These are phyloP conservation scores for Debaryomyces hansenii DNA, from an alignment of 805 yeast species.

Conservation along the genomic window DNA sequence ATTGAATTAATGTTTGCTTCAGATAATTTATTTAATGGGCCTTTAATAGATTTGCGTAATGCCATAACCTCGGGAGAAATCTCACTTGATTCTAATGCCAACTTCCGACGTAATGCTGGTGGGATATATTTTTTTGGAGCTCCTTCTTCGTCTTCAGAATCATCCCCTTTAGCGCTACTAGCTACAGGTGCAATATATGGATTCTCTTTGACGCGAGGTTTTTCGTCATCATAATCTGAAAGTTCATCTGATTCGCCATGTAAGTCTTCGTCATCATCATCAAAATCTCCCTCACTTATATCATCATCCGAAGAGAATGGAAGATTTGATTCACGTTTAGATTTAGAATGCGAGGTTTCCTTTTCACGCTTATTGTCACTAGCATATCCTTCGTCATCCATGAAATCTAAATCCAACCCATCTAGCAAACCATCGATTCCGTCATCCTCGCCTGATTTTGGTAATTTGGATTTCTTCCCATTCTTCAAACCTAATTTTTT, in stretches of 20 bases:
- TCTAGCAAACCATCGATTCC: constrained; percentile 80
- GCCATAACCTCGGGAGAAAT: constrained; percentile 40
- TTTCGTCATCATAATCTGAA: constrained; percentile 14
- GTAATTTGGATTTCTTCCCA: constrained; percentile 46
- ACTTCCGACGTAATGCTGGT: constrained; percentile 72
- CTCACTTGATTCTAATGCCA: constrained; percentile 40
- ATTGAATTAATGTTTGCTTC: constrained; percentile 79
- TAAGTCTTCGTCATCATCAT: constrained; percentile 9
- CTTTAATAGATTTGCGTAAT: constrained; percentile 67
- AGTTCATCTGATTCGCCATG: constrained; percentile 18
- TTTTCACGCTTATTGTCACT: constrained; percentile 8
- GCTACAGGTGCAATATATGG: constrained; percentile 68
- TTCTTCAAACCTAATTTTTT: constrained; percentile 71
- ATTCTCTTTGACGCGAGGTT: constrained; percentile 49
- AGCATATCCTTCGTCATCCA: constrained; percentile 6
- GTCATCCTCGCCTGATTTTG: constrained; percentile 64
- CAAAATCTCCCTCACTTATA: constrained; percentile 16
- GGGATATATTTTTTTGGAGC: constrained; percentile 66
- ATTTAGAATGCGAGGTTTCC: constrained; percentile 6
- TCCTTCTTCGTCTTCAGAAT: constrained; percentile 7
- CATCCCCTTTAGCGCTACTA: constrained; percentile 9
- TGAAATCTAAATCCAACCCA: constrained; percentile 59
- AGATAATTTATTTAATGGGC: constrained; percentile 83
- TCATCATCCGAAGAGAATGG: constrained; percentile 12
- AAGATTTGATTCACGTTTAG: constrained; percentile 17